Evolutionary conservation across 192 early-diverging fungal species (phyloP), one percentile per base, ranked within the genome.

Genomic region (Funneliformis mosseae): DNA sequence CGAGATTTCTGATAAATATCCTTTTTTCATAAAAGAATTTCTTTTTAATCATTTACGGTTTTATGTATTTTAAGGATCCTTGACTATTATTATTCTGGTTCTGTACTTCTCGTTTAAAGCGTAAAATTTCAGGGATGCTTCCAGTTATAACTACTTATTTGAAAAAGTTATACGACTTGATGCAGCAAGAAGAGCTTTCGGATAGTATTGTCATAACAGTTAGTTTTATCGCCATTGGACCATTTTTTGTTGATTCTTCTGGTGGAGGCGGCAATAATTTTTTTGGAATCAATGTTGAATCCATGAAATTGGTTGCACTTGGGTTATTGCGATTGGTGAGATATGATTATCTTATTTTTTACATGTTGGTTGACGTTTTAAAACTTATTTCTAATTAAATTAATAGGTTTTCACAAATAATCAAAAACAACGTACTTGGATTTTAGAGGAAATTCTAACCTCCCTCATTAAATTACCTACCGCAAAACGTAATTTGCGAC

Each of bases 371-470:
- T 41, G 21, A 21, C 8, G 1, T 5, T 23, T 38, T 18, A 41
- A 70, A 7, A 68, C 11, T 39, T 33, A 5, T 16, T 16, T 28
- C 4, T 23, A 43, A n/a, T 68, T 74, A 25, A 25, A 5, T 60
- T 64, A 21, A n/a, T 18, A 79, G 78, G 71, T 72, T 71, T 95
- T 92, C 81, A 81, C 87, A 10, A 88, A 85, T 62, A 81, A 92
- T 60, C 76, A 86, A 0, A 81, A 74, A 10, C 95, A 97, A 73
- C 88, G 95, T 33, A 82, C 81, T 25, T 95, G 94, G 89, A 95
- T 98, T 38, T 80, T 98, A 28, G 96, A 96, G 73, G 96, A 98
- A 75, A 92, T 96, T n/a, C 85, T 95, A 18, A 90, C 90, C 0
- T 90, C 91, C 33, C 77, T 96, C 12, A 89, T 92, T 67, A 92